Conservation (phyloP, 2,329 filamentous ascomycete species). For the Fusarium subtropicale region DNA sequence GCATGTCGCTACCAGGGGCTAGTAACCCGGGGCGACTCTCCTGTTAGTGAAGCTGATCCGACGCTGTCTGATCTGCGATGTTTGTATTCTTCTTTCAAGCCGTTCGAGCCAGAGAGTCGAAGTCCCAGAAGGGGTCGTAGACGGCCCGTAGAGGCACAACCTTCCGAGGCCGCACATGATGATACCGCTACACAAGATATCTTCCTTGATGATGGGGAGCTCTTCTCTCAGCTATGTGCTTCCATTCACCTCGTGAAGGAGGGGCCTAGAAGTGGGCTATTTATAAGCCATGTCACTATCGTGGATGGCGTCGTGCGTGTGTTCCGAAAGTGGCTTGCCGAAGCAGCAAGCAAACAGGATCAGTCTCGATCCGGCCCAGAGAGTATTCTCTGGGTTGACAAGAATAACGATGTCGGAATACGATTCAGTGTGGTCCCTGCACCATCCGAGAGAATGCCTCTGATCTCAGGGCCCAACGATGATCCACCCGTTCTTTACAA, state of each 20-base stretch:
- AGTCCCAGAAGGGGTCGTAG: slow-evolving; percentile 48
- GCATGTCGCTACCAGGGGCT: slow-evolving; percentile 75
- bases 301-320: slow-evolving; percentile 76
- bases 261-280: slow-evolving; percentile 69
- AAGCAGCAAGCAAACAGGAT: slow-evolving; percentile 47
- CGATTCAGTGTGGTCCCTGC: slow-evolving; percentile 67
- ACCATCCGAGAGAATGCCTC: slow-evolving; percentile 58
- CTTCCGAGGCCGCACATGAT: slow-evolving; percentile 42
- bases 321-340: slow-evolving; percentile 77
- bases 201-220: slow-evolving; percentile 74
- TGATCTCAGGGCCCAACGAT: slow-evolving; percentile 69
- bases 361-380: slow-evolving; percentile 8
- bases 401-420: slow-evolving; percentile 72
- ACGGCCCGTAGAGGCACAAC: slow-evolving; percentile 13
- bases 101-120: slow-evolving; percentile 65
- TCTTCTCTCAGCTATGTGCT: slow-evolving; percentile 80
- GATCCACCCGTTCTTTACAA: slow-evolving; percentile 76
- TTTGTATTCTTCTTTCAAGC: slow-evolving; percentile 78
- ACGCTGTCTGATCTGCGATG: slow-evolving; percentile 58
- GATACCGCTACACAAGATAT: slow-evolving; percentile 69
- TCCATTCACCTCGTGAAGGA: slow-evolving; percentile 75
- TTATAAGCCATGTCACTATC: slow-evolving; percentile 73
- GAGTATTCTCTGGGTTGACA: slow-evolving; percentile 75
- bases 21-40: slow-evolving; percentile 37
- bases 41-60: slow-evolving; percentile 15